Conservation (phyloP, 1,284 basidiomycete species). For the Neolentinus lepideus region DNA sequence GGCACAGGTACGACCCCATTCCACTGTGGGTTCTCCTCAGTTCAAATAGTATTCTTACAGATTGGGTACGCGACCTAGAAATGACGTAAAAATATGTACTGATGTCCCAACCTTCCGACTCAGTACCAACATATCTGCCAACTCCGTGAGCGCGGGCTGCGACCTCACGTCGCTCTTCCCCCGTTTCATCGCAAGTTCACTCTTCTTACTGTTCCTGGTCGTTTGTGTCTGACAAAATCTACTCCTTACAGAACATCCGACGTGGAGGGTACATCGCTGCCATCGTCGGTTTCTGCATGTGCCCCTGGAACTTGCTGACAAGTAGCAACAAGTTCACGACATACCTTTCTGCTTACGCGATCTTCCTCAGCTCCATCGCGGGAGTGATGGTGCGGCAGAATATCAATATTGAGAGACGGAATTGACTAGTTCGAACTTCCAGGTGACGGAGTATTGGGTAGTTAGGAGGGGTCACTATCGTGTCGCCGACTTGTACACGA, state of each 20-base stretch:
- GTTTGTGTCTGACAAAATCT: no score
- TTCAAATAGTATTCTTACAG: background rate
- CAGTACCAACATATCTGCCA: conserved; percentile 78
- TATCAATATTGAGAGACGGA: background rate
- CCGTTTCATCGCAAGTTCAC: conserved; percentile 60
- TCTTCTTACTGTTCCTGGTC: no score
- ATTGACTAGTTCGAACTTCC: background rate
- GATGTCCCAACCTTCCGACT: background rate
- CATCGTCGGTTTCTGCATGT: conserved; percentile 67
- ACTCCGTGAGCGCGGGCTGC: conserved; percentile 80
- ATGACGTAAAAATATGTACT: background rate
- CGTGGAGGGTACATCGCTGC: conserved; percentile 83
- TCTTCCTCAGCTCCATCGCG: conserved; percentile 76
- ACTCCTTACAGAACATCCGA: conserved; percentile 60
- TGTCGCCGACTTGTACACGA: conserved; percentile 65
- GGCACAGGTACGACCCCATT: conserved; percentile 41
- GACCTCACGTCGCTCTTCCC: conserved; percentile 79
- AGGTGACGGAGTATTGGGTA: conserved; percentile 78
- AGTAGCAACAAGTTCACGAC: conserved; percentile 73
- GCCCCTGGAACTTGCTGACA: conserved; percentile 78
- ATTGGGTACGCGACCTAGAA: background rate
- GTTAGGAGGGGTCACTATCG: conserved; percentile 69
- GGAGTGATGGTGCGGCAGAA: conserved; percentile 57
- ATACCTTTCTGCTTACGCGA: conserved; percentile 80
- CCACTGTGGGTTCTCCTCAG: conserved; percentile 1